Conservation (phyloP, 1,139 yeast genomes). For the Geotrichum carabidarum region DNA sequence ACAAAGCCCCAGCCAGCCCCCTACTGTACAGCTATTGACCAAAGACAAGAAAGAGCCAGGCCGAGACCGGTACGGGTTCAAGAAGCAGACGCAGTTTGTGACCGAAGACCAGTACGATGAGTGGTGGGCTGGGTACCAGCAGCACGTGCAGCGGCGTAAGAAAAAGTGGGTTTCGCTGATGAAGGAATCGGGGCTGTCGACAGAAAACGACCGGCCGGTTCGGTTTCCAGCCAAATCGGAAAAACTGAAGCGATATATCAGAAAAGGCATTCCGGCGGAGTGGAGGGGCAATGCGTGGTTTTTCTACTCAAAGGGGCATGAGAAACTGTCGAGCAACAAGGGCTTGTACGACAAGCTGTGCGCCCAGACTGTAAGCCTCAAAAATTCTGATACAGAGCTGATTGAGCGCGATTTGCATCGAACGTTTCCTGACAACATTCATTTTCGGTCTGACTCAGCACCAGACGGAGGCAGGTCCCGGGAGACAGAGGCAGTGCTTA, state of each 20-base stretch:
- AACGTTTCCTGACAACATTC: conserved; percentile 90
- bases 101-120: conserved; percentile 55
- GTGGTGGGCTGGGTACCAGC: conserved; percentile 69
- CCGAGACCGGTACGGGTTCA: conserved; percentile 81
- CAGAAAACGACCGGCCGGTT: conserved; percentile 33
- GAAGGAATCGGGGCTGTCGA: conserved; percentile 58
- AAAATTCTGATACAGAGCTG: conserved; percentile 70
- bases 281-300: conserved; percentile 99
- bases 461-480: conserved; percentile 1
- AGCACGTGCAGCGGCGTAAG: conserved; percentile 57
- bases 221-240: conserved; percentile 83
- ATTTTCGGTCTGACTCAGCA: conserved; percentile 49
- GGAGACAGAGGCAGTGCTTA: conserved; percentile 53
- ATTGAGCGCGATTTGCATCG: conserved; percentile 89
- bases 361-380: conserved; percentile 46
- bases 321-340: conserved; percentile 57
- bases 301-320: conserved; percentile 86
- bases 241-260: conserved; percentile 73
- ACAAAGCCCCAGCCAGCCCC: not conserved
- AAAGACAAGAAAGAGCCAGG: not conserved
- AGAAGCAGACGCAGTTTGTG: conserved; percentile 53
- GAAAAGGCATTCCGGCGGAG: conserved; percentile 93
- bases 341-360: conserved; percentile 72
- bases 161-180: conserved; percentile 69
- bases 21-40: not conserved